Evolutionary conservation across 2,329 filamentous ascomycete genomes (phyloP).

Genomic region (Alternaria sp.): DNA sequence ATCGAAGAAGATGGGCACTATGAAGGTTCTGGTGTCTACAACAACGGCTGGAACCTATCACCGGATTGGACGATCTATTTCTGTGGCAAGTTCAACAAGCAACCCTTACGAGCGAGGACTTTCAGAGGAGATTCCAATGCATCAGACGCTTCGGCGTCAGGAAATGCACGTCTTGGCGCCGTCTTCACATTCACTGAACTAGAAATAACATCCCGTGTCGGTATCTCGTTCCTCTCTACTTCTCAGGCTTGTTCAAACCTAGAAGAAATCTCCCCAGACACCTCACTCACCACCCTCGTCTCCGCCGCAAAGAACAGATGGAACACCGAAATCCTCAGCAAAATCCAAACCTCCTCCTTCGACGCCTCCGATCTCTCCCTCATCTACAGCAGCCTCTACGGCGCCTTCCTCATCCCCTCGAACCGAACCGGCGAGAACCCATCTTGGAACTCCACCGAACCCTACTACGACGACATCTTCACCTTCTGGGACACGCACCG

Average conservation of each 20-base stretch:
- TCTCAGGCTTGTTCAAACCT: slow-evolving; percentile 66
- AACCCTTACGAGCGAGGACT: slow-evolving; percentile 34
- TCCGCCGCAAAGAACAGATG: slow-evolving; percentile 60
- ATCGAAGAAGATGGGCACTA: slow-evolving; percentile 62
- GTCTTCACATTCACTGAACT: slow-evolving; percentile 62
- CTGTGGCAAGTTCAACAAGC: slow-evolving; percentile 65
- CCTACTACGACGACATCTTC: slow-evolving; percentile 75
- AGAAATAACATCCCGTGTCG: slow-evolving; percentile 64
- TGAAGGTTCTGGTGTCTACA: slow-evolving; percentile 66
- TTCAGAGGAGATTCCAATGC: slow-evolving; percentile 39
- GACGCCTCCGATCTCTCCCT: slow-evolving; percentile 63
- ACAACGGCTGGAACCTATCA: slow-evolving; percentile 70
- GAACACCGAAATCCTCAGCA: slow-evolving; percentile 68
- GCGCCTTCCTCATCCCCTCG: slow-evolving; percentile 71
- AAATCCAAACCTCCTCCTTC: slow-evolving; percentile 66
- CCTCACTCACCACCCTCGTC: slow-evolving; percentile 54
- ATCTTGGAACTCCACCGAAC: slow-evolving; percentile 64
- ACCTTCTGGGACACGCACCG: slow-evolving; percentile 72
- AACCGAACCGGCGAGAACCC: slow-evolving; percentile 76
- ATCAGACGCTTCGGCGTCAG: slow-evolving; percentile 22
- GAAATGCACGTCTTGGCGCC: slow-evolving; percentile 45
- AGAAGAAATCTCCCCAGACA: slow-evolving; percentile 61
- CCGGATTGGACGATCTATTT: slow-evolving; percentile 69
- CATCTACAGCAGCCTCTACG: slow-evolving; percentile 72
- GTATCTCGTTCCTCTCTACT: slow-evolving; percentile 71